phyloP scores from a whole-genome alignment of 2,329 filamentous ascomycete genomes.

The Basipetospora chlamydospora region DNA sequence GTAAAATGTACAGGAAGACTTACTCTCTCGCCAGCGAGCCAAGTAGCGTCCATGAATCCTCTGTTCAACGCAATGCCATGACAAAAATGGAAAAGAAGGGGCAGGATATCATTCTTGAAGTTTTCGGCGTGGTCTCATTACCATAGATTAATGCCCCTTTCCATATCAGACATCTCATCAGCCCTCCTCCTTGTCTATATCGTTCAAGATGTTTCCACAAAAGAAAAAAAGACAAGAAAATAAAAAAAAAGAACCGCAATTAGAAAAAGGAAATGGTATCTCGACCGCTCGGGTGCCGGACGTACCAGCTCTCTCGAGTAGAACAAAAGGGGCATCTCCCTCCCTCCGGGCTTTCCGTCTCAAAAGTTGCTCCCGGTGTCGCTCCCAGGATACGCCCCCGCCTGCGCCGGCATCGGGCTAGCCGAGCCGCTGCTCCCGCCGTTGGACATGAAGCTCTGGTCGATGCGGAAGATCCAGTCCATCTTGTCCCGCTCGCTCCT shows the following conservation, averaged over 20 bases:
- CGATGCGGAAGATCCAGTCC: slow-evolving; percentile 93
- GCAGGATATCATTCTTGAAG: too few species aligned
- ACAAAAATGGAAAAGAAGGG: too few species aligned
- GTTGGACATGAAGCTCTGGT: slow-evolving; percentile 54
- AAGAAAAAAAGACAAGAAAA: background rate
- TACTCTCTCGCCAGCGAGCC: too few species aligned
- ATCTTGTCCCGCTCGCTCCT: slow-evolving; percentile 83
- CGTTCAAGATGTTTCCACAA: background rate
- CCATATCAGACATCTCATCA: background rate
- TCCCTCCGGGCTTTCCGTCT: background rate
- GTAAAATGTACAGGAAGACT: too few species aligned
- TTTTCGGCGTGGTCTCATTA: too few species aligned
- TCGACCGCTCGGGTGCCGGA: too few species aligned
- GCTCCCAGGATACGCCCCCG: slow-evolving; percentile 5
- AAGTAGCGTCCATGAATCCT: too few species aligned
- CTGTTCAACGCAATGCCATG: too few species aligned
- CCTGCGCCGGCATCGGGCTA: slow-evolving; percentile 15
- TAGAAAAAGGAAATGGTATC: too few species aligned
- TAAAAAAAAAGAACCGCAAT: background rate
- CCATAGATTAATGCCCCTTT: too few species aligned
- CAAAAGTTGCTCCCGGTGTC: slow-evolving; percentile 5
- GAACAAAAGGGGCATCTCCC: background rate
- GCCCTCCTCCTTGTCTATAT: background rate
- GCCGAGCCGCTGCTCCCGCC: slow-evolving; percentile 28
- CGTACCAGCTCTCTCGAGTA: too few species aligned